Evolutionary conservation across 2,329 filamentous ascomycete genomes (phyloP).

Genomic region (Xylariaceae sp.): DNA sequence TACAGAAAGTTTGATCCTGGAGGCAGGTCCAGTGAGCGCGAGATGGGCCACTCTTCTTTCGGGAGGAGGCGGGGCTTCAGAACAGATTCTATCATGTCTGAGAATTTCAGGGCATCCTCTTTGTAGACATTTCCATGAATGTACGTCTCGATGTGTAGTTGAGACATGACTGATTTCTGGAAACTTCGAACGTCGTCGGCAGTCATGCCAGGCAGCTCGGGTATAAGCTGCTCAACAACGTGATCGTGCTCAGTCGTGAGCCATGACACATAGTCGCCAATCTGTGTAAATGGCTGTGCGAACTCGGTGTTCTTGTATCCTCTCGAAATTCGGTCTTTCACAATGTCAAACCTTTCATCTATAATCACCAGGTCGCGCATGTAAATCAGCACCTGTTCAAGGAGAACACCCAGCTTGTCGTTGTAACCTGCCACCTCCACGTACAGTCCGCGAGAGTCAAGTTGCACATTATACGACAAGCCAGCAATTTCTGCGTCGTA

Average conservation of each 20-base stretch:
- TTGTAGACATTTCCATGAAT: conserved; percentile 92
- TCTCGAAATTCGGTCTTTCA: conserved; percentile 78
- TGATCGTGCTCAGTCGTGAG: conserved; percentile 73
- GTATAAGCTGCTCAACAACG: conserved; percentile 74
- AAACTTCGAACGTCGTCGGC: conserved; percentile 72
- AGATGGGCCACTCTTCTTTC: conserved; percentile 72
- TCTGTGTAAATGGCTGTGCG: conserved; percentile 83
- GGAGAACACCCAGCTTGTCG: conserved; percentile 85
- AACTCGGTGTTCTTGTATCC: conserved; percentile 83
- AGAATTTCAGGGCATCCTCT: conserved; percentile 83
- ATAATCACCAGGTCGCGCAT: conserved; percentile 81
- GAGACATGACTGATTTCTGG: conserved; percentile 73
- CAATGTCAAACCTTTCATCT: conserved; percentile 83
- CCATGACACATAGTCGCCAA: conserved; percentile 78
- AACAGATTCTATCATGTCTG: conserved; percentile 73
- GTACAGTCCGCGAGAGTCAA: conserved; percentile 69
- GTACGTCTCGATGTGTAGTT: conserved; percentile 83
- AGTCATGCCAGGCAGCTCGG: conserved; percentile 71
- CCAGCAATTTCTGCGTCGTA: conserved; percentile 95
- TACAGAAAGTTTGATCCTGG: conserved; percentile 80
- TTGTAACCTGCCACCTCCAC: conserved; percentile 88
- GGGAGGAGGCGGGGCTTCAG: conserved; percentile 72
- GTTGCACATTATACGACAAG: conserved; percentile 73
- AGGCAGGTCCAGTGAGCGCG: conserved; percentile 72
- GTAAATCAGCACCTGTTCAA: conserved; percentile 82